Conservation (phyloP, 495 filamentous ascomycete genomes). For the Penicillium angulare region DNA sequence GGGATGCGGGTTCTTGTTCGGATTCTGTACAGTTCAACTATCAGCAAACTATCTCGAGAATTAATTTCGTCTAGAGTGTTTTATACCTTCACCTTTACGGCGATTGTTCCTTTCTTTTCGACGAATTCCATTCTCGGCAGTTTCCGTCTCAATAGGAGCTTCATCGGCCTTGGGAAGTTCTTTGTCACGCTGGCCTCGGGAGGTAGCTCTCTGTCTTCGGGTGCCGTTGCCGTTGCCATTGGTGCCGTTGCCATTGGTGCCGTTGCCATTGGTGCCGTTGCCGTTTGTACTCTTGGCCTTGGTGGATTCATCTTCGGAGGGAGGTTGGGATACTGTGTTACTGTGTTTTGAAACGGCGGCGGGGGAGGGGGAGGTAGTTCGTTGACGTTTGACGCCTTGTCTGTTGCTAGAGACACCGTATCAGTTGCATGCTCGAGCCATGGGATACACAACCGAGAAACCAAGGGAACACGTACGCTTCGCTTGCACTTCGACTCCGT, state of each 20-base stretch:
- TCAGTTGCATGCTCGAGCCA: conserved; percentile 18
- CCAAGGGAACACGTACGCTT: conserved; percentile 66
- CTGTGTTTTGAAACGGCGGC: conserved; percentile 53
- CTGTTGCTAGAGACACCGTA: conserved; percentile 42
- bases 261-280: conserved; percentile 57
- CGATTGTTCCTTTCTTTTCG: conserved; percentile 73
- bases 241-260: conserved; percentile 42
- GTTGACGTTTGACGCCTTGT: conserved; percentile 62
- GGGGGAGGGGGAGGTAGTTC: conserved; percentile 71
- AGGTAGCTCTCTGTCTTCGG: conserved; percentile 65
- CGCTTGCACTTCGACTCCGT: conserved; percentile 84
- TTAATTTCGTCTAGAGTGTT: background rate
- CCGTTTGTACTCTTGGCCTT: too few relatives aligned
- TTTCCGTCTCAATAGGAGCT: conserved; percentile 65
- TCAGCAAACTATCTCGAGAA: conserved; percentile 5
- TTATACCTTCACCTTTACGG: conserved; percentile 72
- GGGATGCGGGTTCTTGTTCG: conserved; percentile 38
- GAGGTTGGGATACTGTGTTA: conserved; percentile 47
- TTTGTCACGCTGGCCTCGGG: conserved; percentile 69
- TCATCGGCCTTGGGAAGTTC: conserved; percentile 60
- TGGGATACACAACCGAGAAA: background rate
- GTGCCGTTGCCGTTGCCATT: too few relatives aligned
- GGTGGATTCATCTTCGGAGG: conserved; percentile 69
- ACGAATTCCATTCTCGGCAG: conserved; percentile 67
- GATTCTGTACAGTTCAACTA: conserved; percentile 27